Evolutionary conservation across 2,329 filamentous ascomycete genomes (phyloP).

Genomic region (Fusarium verticillioides): DNA sequence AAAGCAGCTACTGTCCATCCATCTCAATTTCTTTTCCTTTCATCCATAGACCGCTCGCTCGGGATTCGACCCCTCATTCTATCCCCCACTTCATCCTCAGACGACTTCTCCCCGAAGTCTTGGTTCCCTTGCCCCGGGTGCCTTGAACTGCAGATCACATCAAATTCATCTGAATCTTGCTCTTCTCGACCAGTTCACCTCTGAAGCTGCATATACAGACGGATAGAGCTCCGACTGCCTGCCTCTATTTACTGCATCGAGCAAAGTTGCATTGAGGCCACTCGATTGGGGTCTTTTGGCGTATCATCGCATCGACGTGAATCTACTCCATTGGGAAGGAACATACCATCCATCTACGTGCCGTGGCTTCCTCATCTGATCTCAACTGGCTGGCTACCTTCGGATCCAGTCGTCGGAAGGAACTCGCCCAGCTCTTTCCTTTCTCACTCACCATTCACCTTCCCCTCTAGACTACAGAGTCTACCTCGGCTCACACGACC

Average conservation of each 20-base stretch:
- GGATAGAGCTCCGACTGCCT: conserved; percentile 3
- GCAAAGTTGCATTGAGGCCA: conserved; percentile 4
- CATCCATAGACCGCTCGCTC: conserved; percentile 17
- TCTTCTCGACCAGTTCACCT: conserved; percentile 1
- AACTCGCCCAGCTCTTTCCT: conserved; percentile 19
- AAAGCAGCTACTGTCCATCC: conserved; percentile 16
- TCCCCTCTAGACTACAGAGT: background rate
- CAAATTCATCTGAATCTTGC: conserved; percentile 11
- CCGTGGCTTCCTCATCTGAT: conserved; percentile 19
- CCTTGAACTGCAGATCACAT: conserved; percentile 30
- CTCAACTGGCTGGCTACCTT: conserved; percentile 22
- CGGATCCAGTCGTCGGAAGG: conserved; percentile 4
- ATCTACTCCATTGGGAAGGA: conserved; percentile 15
- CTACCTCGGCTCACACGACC: conserved; percentile 32
- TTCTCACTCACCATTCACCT: conserved; percentile 18
- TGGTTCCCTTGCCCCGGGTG: conserved; percentile 42
- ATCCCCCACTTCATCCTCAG: conserved; percentile 24
- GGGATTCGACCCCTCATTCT: conserved; percentile 34
- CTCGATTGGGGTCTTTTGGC: background rate
- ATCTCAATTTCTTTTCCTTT: conserved; percentile 12
- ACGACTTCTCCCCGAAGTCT: conserved; percentile 32
- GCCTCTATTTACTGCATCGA: background rate
- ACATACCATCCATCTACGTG: conserved; percentile 1
- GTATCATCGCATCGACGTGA: conserved; percentile 17
- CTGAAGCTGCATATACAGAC: background rate